Evolutionary conservation across 164 flowering plant genomes (phyloP).

Genomic region (Vitis rotundifolia): DNA sequence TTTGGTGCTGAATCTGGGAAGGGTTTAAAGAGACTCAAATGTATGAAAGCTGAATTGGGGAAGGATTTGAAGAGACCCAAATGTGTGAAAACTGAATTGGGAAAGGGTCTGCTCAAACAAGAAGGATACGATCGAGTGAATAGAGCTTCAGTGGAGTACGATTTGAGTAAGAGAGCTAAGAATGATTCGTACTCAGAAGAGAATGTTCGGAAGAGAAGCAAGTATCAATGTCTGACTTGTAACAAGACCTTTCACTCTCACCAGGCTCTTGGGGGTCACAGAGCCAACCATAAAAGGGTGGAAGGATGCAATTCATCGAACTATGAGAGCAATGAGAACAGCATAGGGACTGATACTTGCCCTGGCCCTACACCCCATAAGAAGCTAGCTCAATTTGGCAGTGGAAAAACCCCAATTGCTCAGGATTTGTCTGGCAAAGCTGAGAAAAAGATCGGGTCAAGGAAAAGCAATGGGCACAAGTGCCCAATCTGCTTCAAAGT

Average conservation of each 20-base stretch:
- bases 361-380: constrained; percentile 19
- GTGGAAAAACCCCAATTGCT: constrained; percentile 20
- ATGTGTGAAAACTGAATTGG: constrained; percentile 18
- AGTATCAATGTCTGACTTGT: constrained; percentile 47
- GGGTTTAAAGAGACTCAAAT: constrained; percentile 3
- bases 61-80: constrained; percentile 18
- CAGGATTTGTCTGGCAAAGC: constrained; percentile 11
- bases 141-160: constrained; percentile 23
- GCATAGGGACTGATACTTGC: constrained; percentile 32
- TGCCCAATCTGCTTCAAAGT: constrained; percentile 65
- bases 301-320: constrained; percentile 33
- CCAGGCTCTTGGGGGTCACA: constrained; percentile 66
- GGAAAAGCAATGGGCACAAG: constrained; percentile 49
- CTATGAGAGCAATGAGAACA: constrained; percentile 47
- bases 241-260: constrained; percentile 55
- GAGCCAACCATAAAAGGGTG: constrained; percentile 48
- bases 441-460: constrained; percentile 27
- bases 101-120: constrained; percentile 17
- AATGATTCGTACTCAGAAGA: constrained; percentile 5
- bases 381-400: constrained; percentile 21
- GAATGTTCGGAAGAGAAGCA: constrained; percentile 34
- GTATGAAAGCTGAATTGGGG: constrained; percentile 14
- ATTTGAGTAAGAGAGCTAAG: constrained; percentile 24
- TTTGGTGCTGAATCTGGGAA: constrained; percentile 24
- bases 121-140: constrained; percentile 18